Evolutionary conservation across 805 yeast genomes (phyloP).

Genomic region (Lachancea kluyveri): DNA sequence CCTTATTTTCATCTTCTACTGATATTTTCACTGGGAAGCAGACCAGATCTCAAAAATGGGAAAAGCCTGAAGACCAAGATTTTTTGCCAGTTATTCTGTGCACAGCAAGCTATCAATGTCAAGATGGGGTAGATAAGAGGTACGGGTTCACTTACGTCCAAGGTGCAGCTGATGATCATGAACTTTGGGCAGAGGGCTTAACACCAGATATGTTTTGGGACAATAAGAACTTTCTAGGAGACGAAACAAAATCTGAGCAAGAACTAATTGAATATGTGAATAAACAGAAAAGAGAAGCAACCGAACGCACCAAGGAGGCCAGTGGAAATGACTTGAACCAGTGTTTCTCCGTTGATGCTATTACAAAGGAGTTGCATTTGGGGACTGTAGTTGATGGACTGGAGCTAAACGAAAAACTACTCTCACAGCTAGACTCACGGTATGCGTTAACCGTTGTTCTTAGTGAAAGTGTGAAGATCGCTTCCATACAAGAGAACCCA

Average conservation of each 20-base stretch:
- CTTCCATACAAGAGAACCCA: constrained; percentile 2
- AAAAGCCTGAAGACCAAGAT: constrained; percentile 28
- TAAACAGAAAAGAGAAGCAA: constrained; percentile 1
- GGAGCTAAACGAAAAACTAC: constrained; percentile 7
- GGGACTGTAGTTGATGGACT: constrained; percentile 17
- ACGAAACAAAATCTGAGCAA: constrained; percentile 25
- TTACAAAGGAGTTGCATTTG: constrained; percentile 18
- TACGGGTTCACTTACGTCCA: constrained; percentile 63
- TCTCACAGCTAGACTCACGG: constrained; percentile 5
- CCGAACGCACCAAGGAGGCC: too few species aligned
- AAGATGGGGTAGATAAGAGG: constrained; percentile 47
- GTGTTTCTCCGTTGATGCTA: constrained; percentile 12
- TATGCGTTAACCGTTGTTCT: constrained; percentile 17
- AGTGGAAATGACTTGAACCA: constrained; percentile 12
- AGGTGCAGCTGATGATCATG: constrained; percentile 95
- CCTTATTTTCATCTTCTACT: constrained; percentile 14
- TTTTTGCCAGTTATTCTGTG: constrained; percentile 44
- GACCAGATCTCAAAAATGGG: constrained; percentile 27
- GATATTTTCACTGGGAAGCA: constrained; percentile 30
- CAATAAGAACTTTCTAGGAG: constrained; percentile 27
- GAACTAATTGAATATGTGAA: constrained; percentile 20
- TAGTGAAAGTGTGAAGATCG: constrained; percentile 12
- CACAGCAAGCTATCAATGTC: constrained; percentile 57
- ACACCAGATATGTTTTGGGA: constrained; percentile 56
- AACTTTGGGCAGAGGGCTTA: constrained; percentile 64